phyloP scores from a whole-genome alignment of 108 stramenopile species.

The Bacterosira constricta region DNA sequence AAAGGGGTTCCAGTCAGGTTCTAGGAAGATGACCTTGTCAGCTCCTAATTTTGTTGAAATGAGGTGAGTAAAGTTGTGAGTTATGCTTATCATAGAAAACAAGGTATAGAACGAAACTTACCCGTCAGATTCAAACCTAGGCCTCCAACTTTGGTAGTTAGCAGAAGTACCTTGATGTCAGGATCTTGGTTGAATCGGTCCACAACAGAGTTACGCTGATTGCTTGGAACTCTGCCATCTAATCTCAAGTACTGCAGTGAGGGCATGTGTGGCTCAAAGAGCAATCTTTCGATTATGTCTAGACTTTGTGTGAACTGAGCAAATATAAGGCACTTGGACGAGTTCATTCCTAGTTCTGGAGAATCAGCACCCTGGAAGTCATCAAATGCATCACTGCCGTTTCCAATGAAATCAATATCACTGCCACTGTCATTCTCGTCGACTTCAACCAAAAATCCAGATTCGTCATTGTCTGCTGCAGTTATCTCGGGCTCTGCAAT shows the following conservation, averaged over 20 bases:
- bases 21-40: conserved; percentile 83
- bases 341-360: background rate
- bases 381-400: conserved; percentile 11
- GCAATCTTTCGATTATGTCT: conserved; percentile 80
- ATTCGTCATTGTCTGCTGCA: conserved; percentile 83
- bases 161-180: conserved; percentile 66
- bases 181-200: conserved; percentile 79
- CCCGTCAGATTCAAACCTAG: conserved; percentile 87
- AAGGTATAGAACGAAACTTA: conserved; percentile 20
- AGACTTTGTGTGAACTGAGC: conserved; percentile 84
- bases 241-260: conserved; percentile 72
- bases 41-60: conserved; percentile 51
- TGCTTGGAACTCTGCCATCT: conserved; percentile 75
- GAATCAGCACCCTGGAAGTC: background rate
- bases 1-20: conserved; percentile 86
- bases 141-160: conserved; percentile 85
- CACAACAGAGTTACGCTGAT: conserved; percentile 61
- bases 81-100: background rate
- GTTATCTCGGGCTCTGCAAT: conserved; percentile 61
- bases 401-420: conserved; percentile 9
- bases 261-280: conserved; percentile 76
- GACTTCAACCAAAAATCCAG: conserved; percentile 54
- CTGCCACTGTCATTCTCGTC: conserved; percentile 14
- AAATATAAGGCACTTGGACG: conserved; percentile 83
- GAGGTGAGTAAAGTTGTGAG: background rate